Evolutionary conservation across 2,329 filamentous ascomycete genomes (phyloP).

Genomic region (Pseudogymnoascus sp.): DNA sequence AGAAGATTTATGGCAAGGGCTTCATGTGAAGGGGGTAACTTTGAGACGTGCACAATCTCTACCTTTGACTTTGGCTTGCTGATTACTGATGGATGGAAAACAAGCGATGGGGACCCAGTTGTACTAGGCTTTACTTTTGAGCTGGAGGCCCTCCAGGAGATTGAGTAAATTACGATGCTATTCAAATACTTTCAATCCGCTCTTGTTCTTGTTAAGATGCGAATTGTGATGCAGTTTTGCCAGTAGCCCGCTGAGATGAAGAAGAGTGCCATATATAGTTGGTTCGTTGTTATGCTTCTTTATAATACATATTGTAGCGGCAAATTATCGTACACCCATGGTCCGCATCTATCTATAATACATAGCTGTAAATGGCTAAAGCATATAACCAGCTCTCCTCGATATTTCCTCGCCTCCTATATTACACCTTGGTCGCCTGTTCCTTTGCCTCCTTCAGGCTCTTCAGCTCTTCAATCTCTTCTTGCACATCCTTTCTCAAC

Average conservation of each 20-base stretch:
- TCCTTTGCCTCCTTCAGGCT: conserved; percentile 7
- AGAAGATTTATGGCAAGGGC: conserved; percentile 15
- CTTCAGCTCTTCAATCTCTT: conserved; percentile 15
- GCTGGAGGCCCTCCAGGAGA: not conserved
- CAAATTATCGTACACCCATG: conserved; percentile 1
- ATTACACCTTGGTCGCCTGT: not conserved
- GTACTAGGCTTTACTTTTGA: not conserved
- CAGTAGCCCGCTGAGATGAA: not conserved
- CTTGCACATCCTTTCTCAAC: not conserved
- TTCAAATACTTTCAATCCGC: not conserved
- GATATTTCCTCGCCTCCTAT: not conserved
- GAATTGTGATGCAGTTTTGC: not conserved
- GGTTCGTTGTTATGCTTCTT: not conserved
- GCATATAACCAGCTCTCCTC: not conserved
- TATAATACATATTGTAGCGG: not conserved
- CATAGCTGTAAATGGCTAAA: not conserved
- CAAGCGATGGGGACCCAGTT: not conserved
- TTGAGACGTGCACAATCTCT: not conserved
- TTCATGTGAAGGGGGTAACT: not conserved
- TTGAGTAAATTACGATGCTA: not conserved
- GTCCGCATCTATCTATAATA: conserved; percentile 7
- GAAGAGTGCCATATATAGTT: not conserved
- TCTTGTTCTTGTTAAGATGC: not conserved
- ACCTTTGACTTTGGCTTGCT: not conserved
- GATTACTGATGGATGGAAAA: not conserved